Conservation (phyloP, 2,329 filamentous ascomycete species). For the Mollisia scopiformis region DNA sequence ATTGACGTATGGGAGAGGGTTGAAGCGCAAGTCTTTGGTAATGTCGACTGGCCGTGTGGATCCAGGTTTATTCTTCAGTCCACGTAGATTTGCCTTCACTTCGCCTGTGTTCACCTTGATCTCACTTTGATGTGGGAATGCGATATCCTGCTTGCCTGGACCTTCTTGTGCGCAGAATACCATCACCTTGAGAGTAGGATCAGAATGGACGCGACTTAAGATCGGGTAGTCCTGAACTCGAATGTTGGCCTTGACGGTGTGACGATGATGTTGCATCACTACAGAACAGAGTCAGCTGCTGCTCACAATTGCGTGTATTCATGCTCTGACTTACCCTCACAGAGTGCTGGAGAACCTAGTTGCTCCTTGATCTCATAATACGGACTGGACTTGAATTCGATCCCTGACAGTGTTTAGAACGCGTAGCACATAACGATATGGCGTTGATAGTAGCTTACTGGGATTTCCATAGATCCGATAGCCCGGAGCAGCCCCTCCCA, state of each 20-base stretch:
- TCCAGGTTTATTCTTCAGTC: conserved; percentile 93
- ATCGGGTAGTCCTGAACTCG: conserved; percentile 51
- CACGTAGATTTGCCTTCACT: conserved; percentile 89
- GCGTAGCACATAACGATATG: background rate
- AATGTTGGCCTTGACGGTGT: conserved; percentile 60
- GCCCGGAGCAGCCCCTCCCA: conserved; percentile 13
- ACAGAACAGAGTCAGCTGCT: background rate
- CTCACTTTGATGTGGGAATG: conserved; percentile 92
- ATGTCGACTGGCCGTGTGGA: conserved; percentile 94
- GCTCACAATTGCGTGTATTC: background rate
- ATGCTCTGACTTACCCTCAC: conserved; percentile 65
- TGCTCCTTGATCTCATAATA: conserved; percentile 76
- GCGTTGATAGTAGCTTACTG: conserved; percentile 7
- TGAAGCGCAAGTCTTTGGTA: conserved; percentile 73
- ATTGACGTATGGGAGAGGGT: conserved; percentile 68
- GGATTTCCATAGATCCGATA: conserved; percentile 13
- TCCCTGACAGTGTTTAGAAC: conserved; percentile 29
- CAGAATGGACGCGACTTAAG: conserved; percentile 25
- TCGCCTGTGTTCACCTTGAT: conserved; percentile 88
- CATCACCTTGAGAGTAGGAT: conserved; percentile 65
- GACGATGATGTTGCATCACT: conserved; percentile 40
- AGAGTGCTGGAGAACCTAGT: conserved; percentile 66
- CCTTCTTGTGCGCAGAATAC: conserved; percentile 78
- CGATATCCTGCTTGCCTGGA: conserved; percentile 70
- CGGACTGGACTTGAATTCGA: conserved; percentile 75